These are phyloP conservation scores for Abelmoschus esculentus DNA, from an alignment of 345 rosid genomes.

Conservation along the genomic window DNA sequence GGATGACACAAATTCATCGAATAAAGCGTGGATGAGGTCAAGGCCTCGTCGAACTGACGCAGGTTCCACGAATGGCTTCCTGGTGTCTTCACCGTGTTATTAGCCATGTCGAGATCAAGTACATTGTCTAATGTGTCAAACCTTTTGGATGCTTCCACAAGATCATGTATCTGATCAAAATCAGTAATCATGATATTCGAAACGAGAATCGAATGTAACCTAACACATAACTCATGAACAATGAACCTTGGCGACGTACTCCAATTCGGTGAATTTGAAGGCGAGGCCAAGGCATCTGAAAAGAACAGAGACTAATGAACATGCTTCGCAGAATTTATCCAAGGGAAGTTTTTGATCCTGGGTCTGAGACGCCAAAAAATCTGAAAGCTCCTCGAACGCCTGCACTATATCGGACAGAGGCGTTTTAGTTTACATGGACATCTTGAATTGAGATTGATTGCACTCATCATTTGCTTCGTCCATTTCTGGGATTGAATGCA, in stretches of 20 bases:
- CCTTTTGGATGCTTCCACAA: constrained; percentile 58
- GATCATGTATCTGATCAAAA: constrained; percentile 56
- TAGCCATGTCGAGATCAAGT: constrained; percentile 56
- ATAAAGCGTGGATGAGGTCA: constrained; percentile 73
- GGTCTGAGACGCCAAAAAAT: constrained; percentile 20
- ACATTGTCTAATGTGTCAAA: constrained; percentile 41
- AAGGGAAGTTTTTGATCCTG: constrained; percentile 29
- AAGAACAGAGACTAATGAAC: constrained; percentile 59
- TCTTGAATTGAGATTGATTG: constrained; percentile 13
- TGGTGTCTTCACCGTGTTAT: constrained; percentile 52
- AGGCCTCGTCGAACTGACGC: constrained; percentile 77
- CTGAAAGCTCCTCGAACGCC: constrained; percentile 52
- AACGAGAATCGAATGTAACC: too few species aligned
- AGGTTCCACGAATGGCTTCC: constrained; percentile 79
- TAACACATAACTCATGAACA: too few species aligned
- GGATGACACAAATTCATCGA: constrained; percentile 53
- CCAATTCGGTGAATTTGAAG: constrained; percentile 80
- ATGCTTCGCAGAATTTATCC: constrained; percentile 53
- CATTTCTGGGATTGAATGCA: neutral
- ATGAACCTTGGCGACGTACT: constrained; percentile 61
- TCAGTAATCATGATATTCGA: too few species aligned
- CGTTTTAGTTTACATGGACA: constrained; percentile 5
- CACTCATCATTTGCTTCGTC: constrained; percentile 15
- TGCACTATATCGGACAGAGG: constrained; percentile 44
- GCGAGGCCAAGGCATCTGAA: constrained; percentile 76